A percentile compares a stretch with the other conserved stretches of the same genome.
Evolutionary conservation across 23 red algal genomes (phyloP).

Genomic region (Gracilaria gracilis): DNA sequence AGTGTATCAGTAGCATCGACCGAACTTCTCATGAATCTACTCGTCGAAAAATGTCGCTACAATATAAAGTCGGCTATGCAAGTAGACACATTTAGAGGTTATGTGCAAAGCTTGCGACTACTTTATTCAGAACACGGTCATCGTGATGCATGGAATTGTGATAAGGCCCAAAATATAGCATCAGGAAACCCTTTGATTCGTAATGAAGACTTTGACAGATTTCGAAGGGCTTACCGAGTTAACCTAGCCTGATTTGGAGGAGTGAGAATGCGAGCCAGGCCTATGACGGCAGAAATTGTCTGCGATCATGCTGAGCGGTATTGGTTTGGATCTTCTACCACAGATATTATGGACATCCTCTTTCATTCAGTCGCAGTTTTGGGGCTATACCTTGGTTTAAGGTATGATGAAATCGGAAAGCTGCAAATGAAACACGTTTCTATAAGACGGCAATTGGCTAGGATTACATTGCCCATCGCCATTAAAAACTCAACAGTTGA

Average conservation of each 20-base stretch:
- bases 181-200: neutral
- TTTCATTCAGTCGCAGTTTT: slow-evolving; percentile 4
- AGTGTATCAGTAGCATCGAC: neutral
- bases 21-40: neutral
- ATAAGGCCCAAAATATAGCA: neutral
- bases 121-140: slow-evolving; percentile 16
- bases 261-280: neutral
- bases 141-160: neutral
- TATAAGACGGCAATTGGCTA: neutral
- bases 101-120: neutral
- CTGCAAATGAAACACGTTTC: slow-evolving; percentile 23
- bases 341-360: neutral
- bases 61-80: neutral
- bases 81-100: slow-evolving; percentile 8
- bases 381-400: neutral
- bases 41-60: neutral
- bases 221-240: slow-evolving; percentile 18
- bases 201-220: neutral
- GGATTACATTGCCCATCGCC: neutral
- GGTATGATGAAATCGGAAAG: slow-evolving; percentile 38
- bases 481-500: slow-evolving; percentile 49
- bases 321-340: slow-evolving; percentile 9
- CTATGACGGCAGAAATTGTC: slow-evolving; percentile 6
- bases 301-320: slow-evolving; percentile 44
- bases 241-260: slow-evolving; percentile 8